phyloP scores from a whole-genome alignment of 2,329 filamentous ascomycete genomes.

The Cephalotrichum gorgonifer region DNA sequence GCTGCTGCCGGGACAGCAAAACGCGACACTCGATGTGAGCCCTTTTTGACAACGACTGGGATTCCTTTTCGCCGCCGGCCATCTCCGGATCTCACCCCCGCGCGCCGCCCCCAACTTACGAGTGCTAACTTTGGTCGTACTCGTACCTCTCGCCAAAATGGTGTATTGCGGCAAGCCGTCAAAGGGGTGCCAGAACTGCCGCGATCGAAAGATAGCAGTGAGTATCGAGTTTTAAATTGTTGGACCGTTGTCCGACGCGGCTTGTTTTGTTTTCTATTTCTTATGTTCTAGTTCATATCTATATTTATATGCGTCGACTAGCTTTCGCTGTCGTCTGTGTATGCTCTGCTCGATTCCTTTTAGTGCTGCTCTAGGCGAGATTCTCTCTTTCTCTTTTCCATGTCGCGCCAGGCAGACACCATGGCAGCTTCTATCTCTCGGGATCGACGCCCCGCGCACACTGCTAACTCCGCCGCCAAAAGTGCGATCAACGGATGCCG shows the following conservation, averaged over 20 bases:
- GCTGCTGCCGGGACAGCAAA: not conserved
- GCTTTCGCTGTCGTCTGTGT: no score
- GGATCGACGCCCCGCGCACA: no score
- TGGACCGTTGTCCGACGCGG: no score
- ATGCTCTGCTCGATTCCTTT: no score
- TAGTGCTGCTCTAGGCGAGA: no score
- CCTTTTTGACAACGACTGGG: not conserved
- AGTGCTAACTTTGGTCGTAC: not conserved
- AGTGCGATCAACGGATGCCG: slow-evolving; percentile 44
- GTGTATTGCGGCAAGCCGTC: slow-evolving; percentile 49
- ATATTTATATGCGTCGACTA: no score
- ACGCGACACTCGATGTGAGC: not conserved
- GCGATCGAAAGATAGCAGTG: slow-evolving; percentile 45
- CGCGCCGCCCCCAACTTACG: no score
- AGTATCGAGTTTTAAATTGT: slow-evolving; percentile 16
- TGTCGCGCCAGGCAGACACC: no score
- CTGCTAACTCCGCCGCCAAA: not conserved
- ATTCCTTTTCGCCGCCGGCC: not conserved
- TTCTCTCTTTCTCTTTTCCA: no score
- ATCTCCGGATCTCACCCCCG: not conserved
- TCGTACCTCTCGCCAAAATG: slow-evolving; percentile 22
- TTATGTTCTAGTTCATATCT: no score
- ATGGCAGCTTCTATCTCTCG: no score
- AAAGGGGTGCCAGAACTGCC: slow-evolving; percentile 44
- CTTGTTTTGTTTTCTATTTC: not conserved